Evolutionary conservation across 352 stramenopile species (phyloP).

Genomic region (Thalassiosira hispida): DNA sequence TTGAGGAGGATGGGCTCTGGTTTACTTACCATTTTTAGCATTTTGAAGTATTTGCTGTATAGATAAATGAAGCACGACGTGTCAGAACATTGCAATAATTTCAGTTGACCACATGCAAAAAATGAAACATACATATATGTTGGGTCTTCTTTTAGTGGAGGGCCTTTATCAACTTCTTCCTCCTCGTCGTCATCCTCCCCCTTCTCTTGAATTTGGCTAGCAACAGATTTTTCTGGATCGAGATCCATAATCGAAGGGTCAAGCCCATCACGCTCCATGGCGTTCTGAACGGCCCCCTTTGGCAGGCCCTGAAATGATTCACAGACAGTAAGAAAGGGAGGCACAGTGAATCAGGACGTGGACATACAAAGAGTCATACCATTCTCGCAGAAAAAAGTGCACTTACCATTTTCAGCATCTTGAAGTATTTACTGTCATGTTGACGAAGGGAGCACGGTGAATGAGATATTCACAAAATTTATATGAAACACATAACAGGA

Average conservation of each 20-base stretch:
- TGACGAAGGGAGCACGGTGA: background rate
- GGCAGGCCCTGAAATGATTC: slow-evolving; percentile 57
- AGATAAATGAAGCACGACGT: background rate
- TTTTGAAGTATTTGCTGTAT: slow-evolving; percentile 77
- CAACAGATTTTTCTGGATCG: slow-evolving; percentile 73
- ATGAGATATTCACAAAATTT: slow-evolving; percentile 21
- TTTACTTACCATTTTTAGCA: slow-evolving; percentile 67
- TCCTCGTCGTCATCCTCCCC: slow-evolving; percentile 7
- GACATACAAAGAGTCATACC: slow-evolving; percentile 2
- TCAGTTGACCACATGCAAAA: too few species aligned
- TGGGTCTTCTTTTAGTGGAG: slow-evolving; percentile 71
- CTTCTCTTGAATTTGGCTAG: slow-evolving; percentile 45
- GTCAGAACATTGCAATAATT: slow-evolving; percentile 11
- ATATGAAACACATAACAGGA: slow-evolving; percentile 81
- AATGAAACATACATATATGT: slow-evolving; percentile 71
- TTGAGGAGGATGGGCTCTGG: background rate
- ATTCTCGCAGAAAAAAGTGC: too few species aligned
- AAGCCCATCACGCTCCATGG: slow-evolving; percentile 88
- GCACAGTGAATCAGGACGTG: slow-evolving; percentile 1
- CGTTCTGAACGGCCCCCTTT: slow-evolving; percentile 91
- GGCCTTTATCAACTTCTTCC: slow-evolving; percentile 36
- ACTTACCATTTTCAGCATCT: slow-evolving; percentile 72
- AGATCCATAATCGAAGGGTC: slow-evolving; percentile 81
- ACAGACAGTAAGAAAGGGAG: background rate
- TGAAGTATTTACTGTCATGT: slow-evolving; percentile 74